A percentile compares a stretch with the other conserved stretches of the same genome.
Evolutionary conservation across 352 stramenopile genomes (phyloP).

Genomic region (Pythium biforme): DNA sequence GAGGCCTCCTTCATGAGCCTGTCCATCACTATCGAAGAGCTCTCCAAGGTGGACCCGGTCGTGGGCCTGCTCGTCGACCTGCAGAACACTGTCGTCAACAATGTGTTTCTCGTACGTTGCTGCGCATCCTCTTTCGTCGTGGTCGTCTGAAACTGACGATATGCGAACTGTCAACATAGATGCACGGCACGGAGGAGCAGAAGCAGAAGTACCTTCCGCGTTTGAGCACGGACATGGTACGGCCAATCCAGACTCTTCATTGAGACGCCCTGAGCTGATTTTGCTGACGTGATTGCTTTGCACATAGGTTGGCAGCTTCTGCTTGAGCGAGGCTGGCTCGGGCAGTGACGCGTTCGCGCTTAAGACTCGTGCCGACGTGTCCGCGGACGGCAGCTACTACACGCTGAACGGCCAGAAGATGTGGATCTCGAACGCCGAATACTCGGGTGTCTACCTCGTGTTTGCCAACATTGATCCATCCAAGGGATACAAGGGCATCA

Average conservation of each 20-base stretch:
- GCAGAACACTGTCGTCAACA: constrained; percentile 95
- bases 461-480: constrained; percentile 94
- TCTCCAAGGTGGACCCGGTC: constrained; percentile 94
- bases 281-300: not conserved
- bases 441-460: constrained; percentile 95
- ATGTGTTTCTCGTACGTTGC: constrained; percentile 85
- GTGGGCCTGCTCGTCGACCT: constrained; percentile 95
- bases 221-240: constrained; percentile 76
- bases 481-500: constrained; percentile 97
- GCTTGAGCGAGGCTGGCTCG: constrained; percentile 92
- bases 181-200: constrained; percentile 72
- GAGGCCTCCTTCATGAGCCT: constrained; percentile 95
- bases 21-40: constrained; percentile 95
- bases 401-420: constrained; percentile 96
- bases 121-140: not conserved
- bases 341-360: constrained; percentile 96
- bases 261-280: not conserved
- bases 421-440: constrained; percentile 97
- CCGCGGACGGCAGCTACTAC: constrained; percentile 91
- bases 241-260: not conserved
- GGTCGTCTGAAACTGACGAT: too few relatives aligned
- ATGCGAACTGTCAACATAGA: constrained; percentile 24
- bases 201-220: constrained; percentile 87
- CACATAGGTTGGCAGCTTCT: constrained; percentile 93
- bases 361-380: constrained; percentile 89